Percentiles rank a stretch among this genome's conserved stretches.
phyloP scores from a whole-genome alignment of 345 rosid species.

The Eucalyptus urophylla region DNA sequence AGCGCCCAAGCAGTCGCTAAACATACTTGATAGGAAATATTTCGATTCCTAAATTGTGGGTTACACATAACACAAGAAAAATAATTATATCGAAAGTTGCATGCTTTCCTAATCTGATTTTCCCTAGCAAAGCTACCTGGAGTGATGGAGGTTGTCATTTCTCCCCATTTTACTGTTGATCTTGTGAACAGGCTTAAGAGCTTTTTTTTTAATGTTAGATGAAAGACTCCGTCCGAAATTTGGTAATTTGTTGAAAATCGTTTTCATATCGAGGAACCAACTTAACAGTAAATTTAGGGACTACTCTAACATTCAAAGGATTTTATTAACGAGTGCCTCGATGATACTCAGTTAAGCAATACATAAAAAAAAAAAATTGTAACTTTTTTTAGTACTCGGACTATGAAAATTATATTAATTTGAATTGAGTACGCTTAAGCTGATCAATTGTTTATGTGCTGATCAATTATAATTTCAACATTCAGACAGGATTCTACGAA shows the following conservation, averaged over 20 bases:
- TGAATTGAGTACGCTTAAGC: background rate
- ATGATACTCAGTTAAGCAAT: background rate
- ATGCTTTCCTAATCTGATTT: background rate
- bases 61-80: background rate
- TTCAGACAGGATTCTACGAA: background rate
- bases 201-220: background rate
- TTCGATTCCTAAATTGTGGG: background rate
- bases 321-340: accelerated
- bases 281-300: accelerated
- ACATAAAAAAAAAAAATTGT: background rate
- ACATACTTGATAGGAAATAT: background rate
- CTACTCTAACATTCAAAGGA: accelerated
- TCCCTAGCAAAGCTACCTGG: background rate
- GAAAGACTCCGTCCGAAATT: accelerated
- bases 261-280: background rate
- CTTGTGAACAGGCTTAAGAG: accelerated
- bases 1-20: accelerated
- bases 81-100: accelerated
- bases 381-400: accelerated
- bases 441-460: background rate
- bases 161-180: background rate
- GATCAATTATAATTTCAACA: background rate
- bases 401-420: background rate
- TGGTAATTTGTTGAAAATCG: background rate
- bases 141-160: background rate